These are phyloP conservation scores for Tylopilus intermedius DNA, from an alignment of 768 basidiomycete species.

Conservation along the genomic window DNA sequence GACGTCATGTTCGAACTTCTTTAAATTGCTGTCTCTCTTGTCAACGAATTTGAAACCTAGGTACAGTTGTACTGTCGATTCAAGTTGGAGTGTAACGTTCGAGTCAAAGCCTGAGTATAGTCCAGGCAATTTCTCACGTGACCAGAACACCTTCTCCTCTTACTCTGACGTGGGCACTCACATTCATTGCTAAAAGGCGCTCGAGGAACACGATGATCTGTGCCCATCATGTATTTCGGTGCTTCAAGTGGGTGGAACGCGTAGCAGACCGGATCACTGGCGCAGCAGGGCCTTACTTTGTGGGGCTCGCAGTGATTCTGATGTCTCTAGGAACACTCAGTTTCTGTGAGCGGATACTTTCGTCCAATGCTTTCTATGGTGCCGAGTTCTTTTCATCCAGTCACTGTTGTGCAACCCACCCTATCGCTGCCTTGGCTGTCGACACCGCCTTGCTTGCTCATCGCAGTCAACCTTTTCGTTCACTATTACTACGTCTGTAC, in stretches of 20 bases:
- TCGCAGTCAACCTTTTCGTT: conserved; percentile 67
- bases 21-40: too few species aligned
- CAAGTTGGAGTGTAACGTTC: too few species aligned
- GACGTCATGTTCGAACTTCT: too few species aligned
- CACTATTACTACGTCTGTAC: conserved; percentile 89
- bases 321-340: conserved; percentile 63
- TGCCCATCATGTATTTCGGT: conserved; percentile 40
- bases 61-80: too few species aligned
- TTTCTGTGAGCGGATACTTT: conserved; percentile 62
- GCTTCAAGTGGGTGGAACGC: conserved; percentile 66
- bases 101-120: too few species aligned
- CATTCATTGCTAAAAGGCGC: neutral
- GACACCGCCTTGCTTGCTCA: conserved; percentile 66
- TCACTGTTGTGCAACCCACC: conserved; percentile 70
- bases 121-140: neutral
- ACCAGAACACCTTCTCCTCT: neutral
- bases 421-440: conserved; percentile 56
- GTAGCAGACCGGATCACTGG: conserved; percentile 78
- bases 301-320: conserved; percentile 72
- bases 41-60: too few species aligned
- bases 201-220: conserved; percentile 21
- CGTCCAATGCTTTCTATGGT: neutral
- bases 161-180: neutral
- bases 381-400: conserved; percentile 35
- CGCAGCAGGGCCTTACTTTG: conserved; percentile 87